Base-by-base conservation (phyloP, 768 basidiomycete species). In the Chalciporus piperatus region DNA sequence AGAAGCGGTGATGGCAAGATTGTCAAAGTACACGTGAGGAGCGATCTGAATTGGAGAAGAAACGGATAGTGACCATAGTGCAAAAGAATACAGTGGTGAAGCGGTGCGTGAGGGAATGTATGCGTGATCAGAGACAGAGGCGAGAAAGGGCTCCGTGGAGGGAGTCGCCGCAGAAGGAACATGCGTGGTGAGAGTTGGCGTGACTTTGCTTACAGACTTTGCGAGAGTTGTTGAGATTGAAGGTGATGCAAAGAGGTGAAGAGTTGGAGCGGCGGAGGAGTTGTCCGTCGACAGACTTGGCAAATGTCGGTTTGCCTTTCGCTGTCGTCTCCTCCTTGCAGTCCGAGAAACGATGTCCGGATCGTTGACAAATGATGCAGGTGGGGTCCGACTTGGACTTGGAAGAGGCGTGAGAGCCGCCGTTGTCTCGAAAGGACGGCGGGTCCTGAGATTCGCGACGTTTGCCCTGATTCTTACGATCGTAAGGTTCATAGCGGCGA, bases 261-360 rank as follows among this genome's bases (percentile, higher is more conserved):
- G 14, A n/a, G 5, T 50, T 40, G 41, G 48, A 50, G 4, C n/a
- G 19, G 1, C 28, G 23, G 48, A 12, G 0, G 43, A 42, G 7
- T 28, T 22, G n/a, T 35, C 41, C 14, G 3, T 43, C 30, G 33
- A 11, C 2, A 1, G 8, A 10, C 10, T 43, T 50, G 41, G 48
- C 48, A 50, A 50, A 50, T 3, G 13, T 16, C 8, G 7, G 48
- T 43, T 38, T 43, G 41, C 48, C 41, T 43, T 50, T 43, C 33
- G 41, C 23, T 14, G 16, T 43, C 0, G 19, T 50, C 48, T 42
- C 48, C 16, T 50, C 48, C 7, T 43, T 35, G 41, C 41, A 43
- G 14, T 37, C 48, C n/a, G 14, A 25, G 41, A 50, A 23, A 4
- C 17, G 20, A 12, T 43, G 48, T 9, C 41, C 23, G 2, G n/a